Conservation (phyloP, 23 red algal species). For the Chondrus crispus region DNA sequence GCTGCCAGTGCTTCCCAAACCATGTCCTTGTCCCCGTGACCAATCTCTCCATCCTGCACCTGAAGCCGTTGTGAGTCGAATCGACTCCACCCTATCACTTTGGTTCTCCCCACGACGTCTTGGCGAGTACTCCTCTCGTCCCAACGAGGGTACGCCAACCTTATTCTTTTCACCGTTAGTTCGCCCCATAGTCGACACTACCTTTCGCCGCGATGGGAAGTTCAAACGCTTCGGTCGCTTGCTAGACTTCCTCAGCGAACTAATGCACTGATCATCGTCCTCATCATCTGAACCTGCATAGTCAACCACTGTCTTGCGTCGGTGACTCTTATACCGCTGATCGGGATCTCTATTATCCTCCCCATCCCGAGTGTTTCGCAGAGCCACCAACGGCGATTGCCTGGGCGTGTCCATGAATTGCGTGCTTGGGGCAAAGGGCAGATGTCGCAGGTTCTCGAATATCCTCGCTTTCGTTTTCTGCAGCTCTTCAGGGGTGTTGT, state of each 20-base stretch:
- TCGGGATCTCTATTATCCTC: constrained; percentile 30
- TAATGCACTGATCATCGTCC: constrained; percentile 43
- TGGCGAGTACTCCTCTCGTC: too few relatives aligned
- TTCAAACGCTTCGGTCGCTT: constrained; percentile 26
- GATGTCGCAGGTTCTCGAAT: constrained; percentile 51
- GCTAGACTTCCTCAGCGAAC: constrained; percentile 7
- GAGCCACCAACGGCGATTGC: not conserved
- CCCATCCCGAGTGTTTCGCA: not conserved
- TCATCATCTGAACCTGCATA: constrained; percentile 47
- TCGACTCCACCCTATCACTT: too few relatives aligned
- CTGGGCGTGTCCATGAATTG: constrained; percentile 40
- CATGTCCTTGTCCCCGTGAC: too few relatives aligned
- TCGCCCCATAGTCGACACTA: not conserved
- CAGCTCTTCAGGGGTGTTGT: constrained; percentile 66
- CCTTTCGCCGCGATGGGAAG: constrained; percentile 5
- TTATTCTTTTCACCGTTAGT: too few relatives aligned
- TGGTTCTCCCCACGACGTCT: too few relatives aligned
- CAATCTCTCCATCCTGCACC: too few relatives aligned
- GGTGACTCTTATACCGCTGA: not conserved
- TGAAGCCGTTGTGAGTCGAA: too few relatives aligned
- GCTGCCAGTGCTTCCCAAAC: too few relatives aligned
- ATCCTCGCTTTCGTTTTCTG: constrained; percentile 47
- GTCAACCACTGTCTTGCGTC: not conserved
- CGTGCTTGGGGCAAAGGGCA: constrained; percentile 54
- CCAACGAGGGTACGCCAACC: too few relatives aligned